A percentile compares a stretch with the other conserved stretches of the same genome.
These are phyloP conservation scores for Zoysia japonica DNA, from an alignment of 176 grass and related monocot genomes.

Conservation along the genomic window DNA sequence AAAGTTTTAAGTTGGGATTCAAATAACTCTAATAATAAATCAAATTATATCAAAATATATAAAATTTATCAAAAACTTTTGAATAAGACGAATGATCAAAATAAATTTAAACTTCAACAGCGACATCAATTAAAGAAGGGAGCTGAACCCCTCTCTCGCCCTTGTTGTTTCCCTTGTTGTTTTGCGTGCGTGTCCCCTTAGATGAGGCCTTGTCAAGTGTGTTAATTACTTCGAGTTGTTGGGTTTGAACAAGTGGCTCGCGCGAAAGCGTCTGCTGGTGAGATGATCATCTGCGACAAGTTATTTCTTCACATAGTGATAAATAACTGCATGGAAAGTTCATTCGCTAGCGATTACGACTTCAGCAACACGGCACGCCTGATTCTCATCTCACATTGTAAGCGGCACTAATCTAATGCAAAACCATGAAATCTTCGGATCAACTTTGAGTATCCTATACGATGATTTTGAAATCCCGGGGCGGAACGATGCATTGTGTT, in stretches of 20 bases:
- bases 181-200: neutral
- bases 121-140: too few relatives aligned
- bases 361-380: neutral
- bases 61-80: too few relatives aligned
- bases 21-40: too few relatives aligned
- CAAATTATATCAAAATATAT: too few relatives aligned
- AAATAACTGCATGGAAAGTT: neutral
- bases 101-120: too few relatives aligned
- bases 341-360: neutral
- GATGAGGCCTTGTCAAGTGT: conserved; percentile 8
- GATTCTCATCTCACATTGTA: neutral
- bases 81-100: too few relatives aligned
- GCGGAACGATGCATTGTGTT: neutral
- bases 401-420: neutral
- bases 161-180: neutral
- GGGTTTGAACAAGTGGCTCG: neutral
- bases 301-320: too few relatives aligned
- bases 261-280: too few relatives aligned
- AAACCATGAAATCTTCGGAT: neutral
- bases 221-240: neutral
- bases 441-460: neutral
- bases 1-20: too few relatives aligned
- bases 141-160: neutral
- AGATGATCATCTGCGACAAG: conserved; percentile 9
- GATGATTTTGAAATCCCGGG: neutral